Evolutionary conservation across 2,329 filamentous ascomycete species (phyloP), one percentile per base, ranked within the genome.

Genomic region (Zelopaecilomyces penicillatus): DNA sequence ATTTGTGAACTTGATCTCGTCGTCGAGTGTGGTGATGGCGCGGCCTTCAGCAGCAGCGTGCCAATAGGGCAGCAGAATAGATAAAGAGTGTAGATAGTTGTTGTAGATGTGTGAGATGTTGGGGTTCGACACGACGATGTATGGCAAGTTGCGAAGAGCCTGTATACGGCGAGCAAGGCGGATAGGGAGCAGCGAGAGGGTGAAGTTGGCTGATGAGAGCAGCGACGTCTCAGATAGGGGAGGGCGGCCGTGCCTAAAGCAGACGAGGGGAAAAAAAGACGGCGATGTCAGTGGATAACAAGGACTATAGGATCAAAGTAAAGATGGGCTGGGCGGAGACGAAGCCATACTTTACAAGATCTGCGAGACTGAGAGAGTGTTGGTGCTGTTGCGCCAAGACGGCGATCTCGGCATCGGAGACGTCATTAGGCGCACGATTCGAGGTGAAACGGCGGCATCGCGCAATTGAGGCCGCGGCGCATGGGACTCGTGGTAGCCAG

Each of bases 101-200:
- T 87, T 83, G 72, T 97, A 95, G 52, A 98, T 98, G 57, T 85
- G 83, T 28, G 84, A 86, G 54, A 98, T 89, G 62, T 96, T 88
- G 1, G 89, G 87, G 62, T 98, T 97, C n/a, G 91, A 90, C 28
- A 98, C 93, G 44, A 98, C 91, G 52, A 98, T 97, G 65, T 91
- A 98, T 0, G 93, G 93, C 6, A 98, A 79, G 61, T 95, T 95
- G 51, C 90, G 84, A 12, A 98, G 74, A 37, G 89, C 88, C 63
- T 95, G 87, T 52, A 98, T 95, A 45, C 93, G 87, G 62, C 94
- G 88, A 28, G 93, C 93, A 28, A 98, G 82, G 33, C 93, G 87
- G 41, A 93, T 86, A 10, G 93, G 93, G 7, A 97, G 82, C 43
- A 96, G 85, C 29, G 84, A 87, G 53, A 97, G 83, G 9, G 93